Percentiles rank a stretch among this genome's conserved stretches.
These are phyloP conservation scores for Lepiota brunneoincarnata DNA, from an alignment of 768 basidiomycete species.

Conservation along the genomic window DNA sequence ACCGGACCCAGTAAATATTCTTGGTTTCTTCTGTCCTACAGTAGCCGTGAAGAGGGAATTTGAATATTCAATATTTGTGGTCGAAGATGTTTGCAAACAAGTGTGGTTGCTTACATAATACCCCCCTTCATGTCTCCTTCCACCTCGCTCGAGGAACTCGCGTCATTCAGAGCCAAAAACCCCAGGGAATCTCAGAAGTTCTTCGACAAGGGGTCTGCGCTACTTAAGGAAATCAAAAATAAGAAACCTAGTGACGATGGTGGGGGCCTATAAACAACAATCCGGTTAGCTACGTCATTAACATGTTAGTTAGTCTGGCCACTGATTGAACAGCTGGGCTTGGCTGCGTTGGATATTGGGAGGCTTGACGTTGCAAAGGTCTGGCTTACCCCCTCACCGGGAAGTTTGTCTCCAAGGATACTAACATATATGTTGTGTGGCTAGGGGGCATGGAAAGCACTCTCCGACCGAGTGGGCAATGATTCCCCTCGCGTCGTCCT, in stretches of 20 bases:
- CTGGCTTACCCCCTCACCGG: conserved; percentile 15
- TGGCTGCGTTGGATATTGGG: conserved; percentile 78
- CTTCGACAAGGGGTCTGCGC: conserved; percentile 47
- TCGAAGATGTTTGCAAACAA: too few relatives aligned
- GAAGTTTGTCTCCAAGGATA: neutral
- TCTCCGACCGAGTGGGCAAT: conserved; percentile 28
- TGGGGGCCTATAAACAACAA: conserved; percentile 24
- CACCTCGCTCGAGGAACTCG: conserved; percentile 48
- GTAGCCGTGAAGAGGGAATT: too few relatives aligned
- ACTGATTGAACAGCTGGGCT: conserved; percentile 74
- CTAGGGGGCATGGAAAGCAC: conserved; percentile 12
- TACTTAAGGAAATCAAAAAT: conserved; percentile 45
- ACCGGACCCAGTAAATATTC: too few relatives aligned
- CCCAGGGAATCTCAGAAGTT: conserved; percentile 56
- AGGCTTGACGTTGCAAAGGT: conserved; percentile 75
- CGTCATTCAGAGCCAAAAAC: conserved; percentile 51
- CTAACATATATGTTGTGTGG: neutral
- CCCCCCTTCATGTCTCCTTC: conserved; percentile 39
- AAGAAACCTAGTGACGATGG: conserved; percentile 56
- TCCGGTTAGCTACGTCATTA: conserved; percentile 4
- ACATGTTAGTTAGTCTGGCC: conserved; percentile 58
- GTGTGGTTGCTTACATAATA: conserved; percentile 5
- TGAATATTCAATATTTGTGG: too few relatives aligned
- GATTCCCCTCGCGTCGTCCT: conserved; percentile 77
- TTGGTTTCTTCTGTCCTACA: too few relatives aligned